These are phyloP conservation scores for Dendrocalamus sinicus DNA, from an alignment of 176 grass and related monocot species.

Conservation along the genomic window DNA sequence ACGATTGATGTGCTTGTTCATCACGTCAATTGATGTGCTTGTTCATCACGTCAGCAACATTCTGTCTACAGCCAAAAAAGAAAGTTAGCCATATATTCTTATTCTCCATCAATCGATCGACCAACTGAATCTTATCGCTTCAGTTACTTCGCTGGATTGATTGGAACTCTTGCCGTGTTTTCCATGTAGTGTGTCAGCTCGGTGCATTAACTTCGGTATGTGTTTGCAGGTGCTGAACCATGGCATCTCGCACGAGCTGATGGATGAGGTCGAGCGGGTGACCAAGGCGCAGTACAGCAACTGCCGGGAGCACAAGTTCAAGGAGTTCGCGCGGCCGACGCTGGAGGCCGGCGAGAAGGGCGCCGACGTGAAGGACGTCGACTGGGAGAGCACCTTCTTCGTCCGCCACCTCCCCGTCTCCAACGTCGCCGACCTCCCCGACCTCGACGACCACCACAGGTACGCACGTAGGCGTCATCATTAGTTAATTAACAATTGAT, in stretches of 20 bases:
- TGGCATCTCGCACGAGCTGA: constrained; percentile 76
- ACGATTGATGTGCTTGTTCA: not conserved
- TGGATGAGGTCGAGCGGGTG: constrained; percentile 91
- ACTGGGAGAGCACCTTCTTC: constrained; percentile 99
- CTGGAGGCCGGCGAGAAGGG: constrained; percentile 59
- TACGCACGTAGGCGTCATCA: constrained; percentile 26
- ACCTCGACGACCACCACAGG: constrained; percentile 82
- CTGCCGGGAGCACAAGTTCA: constrained; percentile 57
- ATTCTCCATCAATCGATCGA: constrained; percentile 18
- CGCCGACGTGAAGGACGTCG: constrained; percentile 52
- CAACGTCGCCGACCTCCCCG: constrained; percentile 62
- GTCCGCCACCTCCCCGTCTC: constrained; percentile 73
- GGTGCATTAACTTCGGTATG: not conserved
- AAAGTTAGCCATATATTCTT: constrained; percentile 8
- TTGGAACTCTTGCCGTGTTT: not conserved
- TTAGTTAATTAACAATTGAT: not conserved
- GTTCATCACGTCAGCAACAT: not conserved
- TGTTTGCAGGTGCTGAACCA: constrained; percentile 76
- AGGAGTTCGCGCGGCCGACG: constrained; percentile 64
- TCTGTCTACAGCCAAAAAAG: not conserved
- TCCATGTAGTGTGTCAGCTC: not conserved
- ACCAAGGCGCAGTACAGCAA: constrained; percentile 81
- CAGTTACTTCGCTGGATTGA: not conserved
- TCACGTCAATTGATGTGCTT: not conserved
- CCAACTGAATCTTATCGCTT: not conserved